These are phyloP conservation scores for Amphicarpaea edgeworthii DNA, from an alignment of 306 rosid species.

Conservation along the genomic window DNA sequence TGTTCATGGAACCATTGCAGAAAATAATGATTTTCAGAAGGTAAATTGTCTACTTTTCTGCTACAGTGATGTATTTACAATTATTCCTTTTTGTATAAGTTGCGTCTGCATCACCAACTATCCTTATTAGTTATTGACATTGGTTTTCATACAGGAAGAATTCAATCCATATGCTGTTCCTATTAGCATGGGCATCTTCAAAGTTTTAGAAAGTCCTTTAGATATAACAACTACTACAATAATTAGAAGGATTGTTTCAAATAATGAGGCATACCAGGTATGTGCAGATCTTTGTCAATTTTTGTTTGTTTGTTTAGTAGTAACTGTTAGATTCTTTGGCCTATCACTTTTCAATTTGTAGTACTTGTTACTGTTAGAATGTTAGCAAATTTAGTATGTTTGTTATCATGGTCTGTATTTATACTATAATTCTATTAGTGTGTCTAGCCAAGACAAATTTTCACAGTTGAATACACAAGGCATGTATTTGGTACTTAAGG, in stretches of 20 bases:
- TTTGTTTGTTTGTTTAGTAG: not conserved
- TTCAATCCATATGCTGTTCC: slow-evolving; percentile 89
- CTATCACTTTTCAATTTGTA: not conserved
- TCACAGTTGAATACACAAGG: not conserved
- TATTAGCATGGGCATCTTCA: slow-evolving; percentile 85
- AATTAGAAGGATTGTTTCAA: slow-evolving; percentile 85
- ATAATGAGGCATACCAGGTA: slow-evolving; percentile 97
- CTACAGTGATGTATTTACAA: slow-evolving; percentile 28
- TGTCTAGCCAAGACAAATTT: slow-evolving; percentile 8
- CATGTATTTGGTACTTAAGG: slow-evolving; percentile 25
- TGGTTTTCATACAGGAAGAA: slow-evolving; percentile 62
- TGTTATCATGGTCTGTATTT: slow-evolving; percentile 9
- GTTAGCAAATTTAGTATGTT: not conserved
- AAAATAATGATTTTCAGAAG: slow-evolving; percentile 84
- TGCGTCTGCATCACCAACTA: slow-evolving; percentile 12
- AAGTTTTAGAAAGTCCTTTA: slow-evolving; percentile 77
- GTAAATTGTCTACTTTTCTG: slow-evolving; percentile 53
- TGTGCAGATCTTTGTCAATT: not conserved
- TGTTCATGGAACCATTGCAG: slow-evolving; percentile 91
- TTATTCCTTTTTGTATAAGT: slow-evolving; percentile 9
- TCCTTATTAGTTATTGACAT: slow-evolving; percentile 36
- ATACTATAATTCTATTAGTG: not conserved
- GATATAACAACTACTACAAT: slow-evolving; percentile 90
- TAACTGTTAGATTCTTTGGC: slow-evolving; percentile 4
- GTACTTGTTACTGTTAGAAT: slow-evolving; percentile 16